These are phyloP conservation scores for Pinus taeda DNA, from an alignment of 75 land plant species.

Conservation along the genomic window DNA sequence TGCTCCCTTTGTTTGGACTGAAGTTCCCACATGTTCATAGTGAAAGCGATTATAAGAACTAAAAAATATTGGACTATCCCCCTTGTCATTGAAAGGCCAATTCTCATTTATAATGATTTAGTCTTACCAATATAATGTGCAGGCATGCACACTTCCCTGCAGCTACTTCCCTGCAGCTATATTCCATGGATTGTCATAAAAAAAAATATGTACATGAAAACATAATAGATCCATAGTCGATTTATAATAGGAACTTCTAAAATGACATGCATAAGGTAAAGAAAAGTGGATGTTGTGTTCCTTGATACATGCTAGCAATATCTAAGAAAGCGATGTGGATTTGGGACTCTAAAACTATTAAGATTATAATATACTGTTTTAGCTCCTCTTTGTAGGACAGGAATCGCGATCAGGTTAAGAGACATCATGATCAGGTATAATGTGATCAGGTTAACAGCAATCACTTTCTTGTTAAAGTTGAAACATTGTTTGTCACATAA, in stretches of 20 bases:
- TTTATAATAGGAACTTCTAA: too few species aligned
- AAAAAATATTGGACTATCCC: too few species aligned
- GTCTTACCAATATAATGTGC: constrained; percentile 30
- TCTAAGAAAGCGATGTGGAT: too few species aligned
- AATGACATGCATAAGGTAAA: background rate
- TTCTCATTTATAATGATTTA: background rate
- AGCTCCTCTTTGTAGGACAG: too few species aligned
- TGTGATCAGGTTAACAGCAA: too few species aligned
- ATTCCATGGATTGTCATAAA: constrained; percentile 39
- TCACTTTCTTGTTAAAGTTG: too few species aligned
- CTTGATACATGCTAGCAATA: background rate
- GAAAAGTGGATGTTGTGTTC: too few species aligned
- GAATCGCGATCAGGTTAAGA: too few species aligned
- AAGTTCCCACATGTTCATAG: constrained; percentile 13
- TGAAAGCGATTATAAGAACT: background rate
- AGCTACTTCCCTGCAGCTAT: constrained; percentile 25
- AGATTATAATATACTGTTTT: too few species aligned
- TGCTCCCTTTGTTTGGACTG: constrained; percentile 20
- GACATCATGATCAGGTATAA: too few species aligned
- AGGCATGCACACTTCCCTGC: constrained; percentile 27
- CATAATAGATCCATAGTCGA: background rate
- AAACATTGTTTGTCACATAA: background rate
- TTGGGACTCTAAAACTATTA: too few species aligned
- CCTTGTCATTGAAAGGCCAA: background rate
- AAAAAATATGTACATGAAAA: constrained; percentile 29